A percentile compares a stretch with the other conserved stretches of the same genome.
These are phyloP conservation scores for Calocybe gangraenosa DNA, from an alignment of 768 basidiomycete genomes.

Conservation along the genomic window DNA sequence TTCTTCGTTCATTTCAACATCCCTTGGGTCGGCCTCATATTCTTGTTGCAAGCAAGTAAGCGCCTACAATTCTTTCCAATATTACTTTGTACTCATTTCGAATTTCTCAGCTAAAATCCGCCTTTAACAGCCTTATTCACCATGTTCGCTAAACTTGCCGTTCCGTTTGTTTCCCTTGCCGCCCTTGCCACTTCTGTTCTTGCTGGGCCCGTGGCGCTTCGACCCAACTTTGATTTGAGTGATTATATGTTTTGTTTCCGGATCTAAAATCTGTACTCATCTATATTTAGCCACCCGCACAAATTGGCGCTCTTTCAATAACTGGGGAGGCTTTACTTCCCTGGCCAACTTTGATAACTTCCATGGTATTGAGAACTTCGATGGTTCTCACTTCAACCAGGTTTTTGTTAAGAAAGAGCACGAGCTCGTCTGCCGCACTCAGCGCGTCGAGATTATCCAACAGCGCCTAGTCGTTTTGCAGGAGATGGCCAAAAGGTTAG, in stretches of 20 bases:
- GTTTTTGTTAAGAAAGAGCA: conserved; percentile 26
- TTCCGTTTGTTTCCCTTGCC: conserved; percentile 26
- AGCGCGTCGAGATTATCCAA: conserved; percentile 37
- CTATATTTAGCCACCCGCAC: conserved; percentile 9
- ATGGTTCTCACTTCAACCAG: conserved; percentile 28
- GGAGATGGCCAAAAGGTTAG: conserved; percentile 42
- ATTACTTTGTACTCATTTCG: not conserved
- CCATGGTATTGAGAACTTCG: conserved; percentile 40
- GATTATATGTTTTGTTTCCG: conserved; percentile 3
- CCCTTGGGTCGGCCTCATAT: conserved; percentile 24
- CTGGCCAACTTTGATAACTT: conserved; percentile 40
- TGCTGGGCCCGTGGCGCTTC: conserved; percentile 26
- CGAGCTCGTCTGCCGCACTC: conserved; percentile 35
- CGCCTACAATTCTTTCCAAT: not conserved
- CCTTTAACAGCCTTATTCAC: conserved; percentile 9
- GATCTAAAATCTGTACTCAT: not conserved
- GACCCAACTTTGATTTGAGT: conserved; percentile 23
- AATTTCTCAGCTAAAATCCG: not conserved
- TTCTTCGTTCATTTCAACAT: conserved; percentile 18
- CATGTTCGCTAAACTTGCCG: conserved; percentile 35
- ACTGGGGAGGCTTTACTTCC: conserved; percentile 35
- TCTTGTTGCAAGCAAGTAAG: conserved; percentile 23
- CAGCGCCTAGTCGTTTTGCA: conserved; percentile 40
- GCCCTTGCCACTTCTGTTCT: conserved; percentile 25
- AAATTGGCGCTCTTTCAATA: conserved; percentile 23